Conservation (phyloP, 129 eudicot species). For the Ambrosia trifida region DNA sequence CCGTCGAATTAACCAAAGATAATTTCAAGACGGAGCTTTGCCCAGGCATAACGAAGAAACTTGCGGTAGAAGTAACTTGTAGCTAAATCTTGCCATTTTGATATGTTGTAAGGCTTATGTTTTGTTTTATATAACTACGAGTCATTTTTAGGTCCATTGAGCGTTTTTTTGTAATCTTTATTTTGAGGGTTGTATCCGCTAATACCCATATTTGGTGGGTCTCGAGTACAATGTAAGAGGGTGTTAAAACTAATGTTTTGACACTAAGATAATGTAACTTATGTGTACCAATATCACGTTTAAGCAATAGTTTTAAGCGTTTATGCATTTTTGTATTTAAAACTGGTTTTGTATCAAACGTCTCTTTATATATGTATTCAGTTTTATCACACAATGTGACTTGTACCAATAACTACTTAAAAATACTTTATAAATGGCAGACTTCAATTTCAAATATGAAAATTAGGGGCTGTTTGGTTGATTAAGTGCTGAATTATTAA, state of each 20-base stretch:
- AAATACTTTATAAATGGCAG: background rate
- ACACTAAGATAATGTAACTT: background rate
- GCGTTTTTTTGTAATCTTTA: constrained; percentile 8
- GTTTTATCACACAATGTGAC: background rate
- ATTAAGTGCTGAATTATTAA: too few species aligned
- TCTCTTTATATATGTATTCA: background rate
- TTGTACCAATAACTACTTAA: background rate
- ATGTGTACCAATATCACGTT: background rate
- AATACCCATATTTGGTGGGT: constrained; percentile 20
- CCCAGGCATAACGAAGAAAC: constrained; percentile 53
- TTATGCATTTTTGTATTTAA: too few species aligned
- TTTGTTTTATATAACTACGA: background rate
- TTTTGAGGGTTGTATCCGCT: background rate
- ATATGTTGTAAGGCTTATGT: background rate
- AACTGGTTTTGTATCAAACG: too few species aligned
- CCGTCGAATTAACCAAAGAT: constrained; percentile 44
- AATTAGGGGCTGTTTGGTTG: too few species aligned
- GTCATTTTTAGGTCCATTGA: constrained; percentile 3
- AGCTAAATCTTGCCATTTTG: constrained; percentile 43
- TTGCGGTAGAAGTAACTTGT: constrained; percentile 72
- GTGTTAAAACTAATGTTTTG: background rate
- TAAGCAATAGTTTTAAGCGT: too few species aligned
- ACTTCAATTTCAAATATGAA: background rate
- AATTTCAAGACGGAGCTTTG: constrained; percentile 56
- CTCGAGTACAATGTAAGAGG: constrained; percentile 7